Base-by-base conservation (phyloP, 768 basidiomycete genomes). In the Tulasnella sp. region DNA sequence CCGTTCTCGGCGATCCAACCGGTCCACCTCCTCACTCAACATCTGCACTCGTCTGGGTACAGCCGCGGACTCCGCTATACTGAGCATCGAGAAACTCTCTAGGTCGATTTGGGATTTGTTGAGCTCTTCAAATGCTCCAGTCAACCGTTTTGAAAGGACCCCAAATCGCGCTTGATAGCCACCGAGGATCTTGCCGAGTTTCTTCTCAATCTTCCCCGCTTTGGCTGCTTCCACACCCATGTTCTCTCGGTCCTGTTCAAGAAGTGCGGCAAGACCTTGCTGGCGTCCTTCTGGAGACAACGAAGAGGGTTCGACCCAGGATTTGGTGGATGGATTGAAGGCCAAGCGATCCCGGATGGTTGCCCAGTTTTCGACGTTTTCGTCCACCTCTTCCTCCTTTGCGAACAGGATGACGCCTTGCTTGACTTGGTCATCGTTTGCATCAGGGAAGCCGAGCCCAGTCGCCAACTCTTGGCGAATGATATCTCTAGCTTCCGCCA, bases 11-110 rank as follows among this genome's bases (percentile, higher is more conserved):
- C 75, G 71, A 67, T 88, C 84, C 27, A 98, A 74, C 61, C 71
- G 74, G 35, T 85, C 83, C 21, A 97, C 93, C 67, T 97, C 93
- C 64, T 90, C 89, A 67, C 81, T 81, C 62, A 96, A 75, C n/a
- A 75, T 72, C 46, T 80, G 81, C 49, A 91, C 75, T 41, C 94
- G 72, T 53, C 81, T 76, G 8, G 93, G 92, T 2, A 85, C 89
- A 50, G 80, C 78, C 1, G 77, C 83, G 21, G 72, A 68, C 72
- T 99, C 96, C 63, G 83, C 81, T 43, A 72, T 69, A 51, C 77
- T 79, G 52, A 99, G 72, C 60, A 79, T 77, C 25, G 74, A 73
- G 68, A 96, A 97, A 66, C 84, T 86, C 62, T 86, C 83, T 62
- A 83, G 72, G 40, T 94, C 90, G 29, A 84, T 62, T 64, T 84